Percentiles rank a stretch among this genome's conserved stretches.
phyloP scores from a whole-genome alignment of 768 basidiomycete genomes.

The Lentinula edodes region DNA sequence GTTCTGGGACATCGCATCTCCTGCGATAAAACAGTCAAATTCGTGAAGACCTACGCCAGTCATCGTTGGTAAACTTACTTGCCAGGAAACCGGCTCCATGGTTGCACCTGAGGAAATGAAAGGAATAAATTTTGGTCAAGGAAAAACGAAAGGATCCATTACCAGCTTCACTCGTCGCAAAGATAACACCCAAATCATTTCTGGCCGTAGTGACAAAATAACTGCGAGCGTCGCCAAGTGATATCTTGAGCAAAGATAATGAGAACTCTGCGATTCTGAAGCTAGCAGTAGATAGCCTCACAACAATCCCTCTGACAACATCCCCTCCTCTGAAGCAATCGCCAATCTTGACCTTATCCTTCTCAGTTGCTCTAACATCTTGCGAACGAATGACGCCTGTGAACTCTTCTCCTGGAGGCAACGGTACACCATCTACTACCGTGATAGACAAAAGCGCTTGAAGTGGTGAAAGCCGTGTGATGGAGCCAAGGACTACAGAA shows the following conservation, averaged over 20 bases:
- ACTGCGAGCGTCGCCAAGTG: constrained; percentile 84
- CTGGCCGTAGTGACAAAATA: constrained; percentile 90
- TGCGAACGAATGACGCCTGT: constrained; percentile 83
- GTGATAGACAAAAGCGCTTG: constrained; percentile 82
- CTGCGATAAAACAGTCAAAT: constrained; percentile 4
- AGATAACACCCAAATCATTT: constrained; percentile 88
- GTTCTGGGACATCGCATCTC: constrained; percentile 87
- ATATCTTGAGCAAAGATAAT: constrained; percentile 50
- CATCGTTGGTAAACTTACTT: constrained; percentile 17
- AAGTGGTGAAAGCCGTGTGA: constrained; percentile 77
- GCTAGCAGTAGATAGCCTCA: constrained; percentile 30
- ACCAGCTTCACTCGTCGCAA: constrained; percentile 86
- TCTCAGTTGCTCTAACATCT: constrained; percentile 87
- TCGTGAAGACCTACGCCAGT: not conserved
- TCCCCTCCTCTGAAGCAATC: constrained; percentile 93
- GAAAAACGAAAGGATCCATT: constrained; percentile 15
- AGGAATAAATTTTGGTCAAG: not conserved
- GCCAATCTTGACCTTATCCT: constrained; percentile 82
- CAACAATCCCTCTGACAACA: constrained; percentile 82
- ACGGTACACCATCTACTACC: constrained; percentile 80
- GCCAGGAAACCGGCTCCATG: constrained; percentile 85
- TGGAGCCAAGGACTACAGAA: constrained; percentile 75
- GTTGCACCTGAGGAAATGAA: constrained; percentile 49
- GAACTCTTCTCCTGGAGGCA: constrained; percentile 84
- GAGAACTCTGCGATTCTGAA: not conserved